Percentiles rank a stretch among this genome's conserved stretches.
phyloP scores from a whole-genome alignment of 1,284 basidiomycete species.

The Erythrobasidium hasegawianum region DNA sequence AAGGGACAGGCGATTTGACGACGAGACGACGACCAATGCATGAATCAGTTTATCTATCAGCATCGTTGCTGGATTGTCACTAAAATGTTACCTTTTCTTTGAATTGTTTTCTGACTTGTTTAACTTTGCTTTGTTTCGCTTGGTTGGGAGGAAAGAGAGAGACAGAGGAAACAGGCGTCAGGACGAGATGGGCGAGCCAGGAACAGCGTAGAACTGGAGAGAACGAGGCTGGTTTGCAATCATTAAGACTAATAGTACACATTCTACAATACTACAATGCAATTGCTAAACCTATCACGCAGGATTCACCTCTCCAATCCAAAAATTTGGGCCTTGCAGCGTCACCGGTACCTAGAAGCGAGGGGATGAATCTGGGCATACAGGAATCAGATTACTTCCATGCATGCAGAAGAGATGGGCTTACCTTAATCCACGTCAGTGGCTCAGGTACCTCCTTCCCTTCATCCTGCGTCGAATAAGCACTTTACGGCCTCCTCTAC shows the following conservation, averaged over 20 bases:
- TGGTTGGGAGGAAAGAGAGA: background rate
- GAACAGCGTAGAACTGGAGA: background rate
- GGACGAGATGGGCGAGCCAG: background rate
- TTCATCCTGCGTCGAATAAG: conserved; percentile 38
- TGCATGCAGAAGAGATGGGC: background rate
- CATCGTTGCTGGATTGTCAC: no score
- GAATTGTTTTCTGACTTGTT: no score
- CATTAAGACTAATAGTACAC: background rate
- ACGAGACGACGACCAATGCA: conserved; percentile 9
- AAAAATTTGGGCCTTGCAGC: no score
- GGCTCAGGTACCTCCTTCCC: conserved; percentile 42
- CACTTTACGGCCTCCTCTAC: conserved; percentile 38
- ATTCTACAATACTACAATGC: no score
- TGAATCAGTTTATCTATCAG: no score
- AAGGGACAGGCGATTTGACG: background rate
- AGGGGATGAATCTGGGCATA: background rate
- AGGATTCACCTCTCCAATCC: no score
- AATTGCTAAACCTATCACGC: no score
- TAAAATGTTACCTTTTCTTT: background rate
- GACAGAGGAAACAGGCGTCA: background rate
- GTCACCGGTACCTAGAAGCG: no score
- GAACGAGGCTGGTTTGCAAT: background rate
- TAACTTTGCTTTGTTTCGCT: no score
- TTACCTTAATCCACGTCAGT: conserved; percentile 31
- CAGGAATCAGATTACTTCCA: background rate